Conservation (phyloP, 2,329 filamentous ascomycete genomes). For the Aspergillus pseudonomiae region DNA sequence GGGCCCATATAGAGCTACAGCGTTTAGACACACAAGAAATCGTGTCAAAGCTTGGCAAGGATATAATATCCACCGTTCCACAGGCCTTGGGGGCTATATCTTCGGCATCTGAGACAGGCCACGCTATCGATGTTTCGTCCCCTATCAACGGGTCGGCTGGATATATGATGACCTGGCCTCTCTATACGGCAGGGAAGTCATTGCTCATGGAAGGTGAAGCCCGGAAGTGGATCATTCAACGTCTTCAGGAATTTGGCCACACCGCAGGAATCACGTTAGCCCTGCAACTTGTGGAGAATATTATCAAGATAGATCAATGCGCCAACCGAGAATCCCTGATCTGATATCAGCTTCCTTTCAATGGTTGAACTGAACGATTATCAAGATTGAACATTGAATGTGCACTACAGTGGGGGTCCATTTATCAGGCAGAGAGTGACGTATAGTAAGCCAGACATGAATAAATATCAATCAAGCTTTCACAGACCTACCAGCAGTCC, state of each 20-base stretch:
- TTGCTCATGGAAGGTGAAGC: not conserved
- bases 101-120: not conserved
- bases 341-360: not conserved
- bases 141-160: slow-evolving; percentile 16
- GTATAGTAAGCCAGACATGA: not conserved
- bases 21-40: slow-evolving; percentile 16
- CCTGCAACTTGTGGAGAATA: slow-evolving; percentile 16
- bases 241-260: slow-evolving; percentile 14
- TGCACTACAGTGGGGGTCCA: not conserved
- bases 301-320: slow-evolving; percentile 15
- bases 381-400: not conserved
- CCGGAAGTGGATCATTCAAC: slow-evolving; percentile 21
- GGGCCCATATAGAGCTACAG: not conserved
- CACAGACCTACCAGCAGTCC: not conserved
- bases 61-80: slow-evolving; percentile 26
- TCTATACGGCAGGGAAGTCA: slow-evolving; percentile 21
- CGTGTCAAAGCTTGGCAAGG: slow-evolving; percentile 16
- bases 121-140: slow-evolving; percentile 1
- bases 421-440: not conserved
- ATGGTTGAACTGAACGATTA: not conserved
- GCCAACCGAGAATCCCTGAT: not conserved
- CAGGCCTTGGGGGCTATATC: slow-evolving; percentile 23
- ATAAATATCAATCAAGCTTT: not conserved
- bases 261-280: slow-evolving; percentile 16
- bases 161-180: slow-evolving; percentile 22